Evolutionary conservation across 768 basidiomycete species (phyloP), one percentile per base, ranked within the genome.

Genomic region (Trametes sanguinea): DNA sequence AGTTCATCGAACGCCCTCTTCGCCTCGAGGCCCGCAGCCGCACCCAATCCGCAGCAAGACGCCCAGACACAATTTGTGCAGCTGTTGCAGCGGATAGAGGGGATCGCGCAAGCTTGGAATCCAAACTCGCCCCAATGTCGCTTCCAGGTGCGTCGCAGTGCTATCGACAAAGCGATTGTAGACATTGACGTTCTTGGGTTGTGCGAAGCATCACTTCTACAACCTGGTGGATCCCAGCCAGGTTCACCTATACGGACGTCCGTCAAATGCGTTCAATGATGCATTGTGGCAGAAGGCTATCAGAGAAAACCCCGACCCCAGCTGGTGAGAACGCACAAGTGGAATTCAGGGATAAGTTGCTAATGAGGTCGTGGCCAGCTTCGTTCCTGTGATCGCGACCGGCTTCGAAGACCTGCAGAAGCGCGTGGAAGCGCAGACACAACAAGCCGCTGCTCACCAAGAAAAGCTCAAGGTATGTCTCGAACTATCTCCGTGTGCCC

Each of bases 321-420:
- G 81, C 52, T 87, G 89, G 91, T 93, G 66, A 63, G 42, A 82
- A 72, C 13, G 16, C 42, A 22, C 22, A 1, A 22, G 22, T 44
- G 7, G 30, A 46, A 54, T 10, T 50, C 58, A 17, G 30, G 47
- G 37, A 22, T 22, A 9, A 43, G 48, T 39, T 35, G 44, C 64
- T 33, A 29, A 44, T 14, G 16, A 29, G 27, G n/a, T 27, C 32
- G 4, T 11, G 44, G 65, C 43, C 63, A 93, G 92, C 65, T 79
- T 90, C 57, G 89, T 93, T 0, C 90, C 91, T 0, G 92, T 88
- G 6, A 76, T 94, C 32, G 93, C 91, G 1, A 75, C 87, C 30
- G 91, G 93, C 10, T 93, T 93, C 58, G 90, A 92, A 67, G 89
- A 93, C 66, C 76, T 95, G 22, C 87, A 90, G 64, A 81, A 82